Evolutionary conservation across 306 rosid species (phyloP), one percentile per base, ranked within the genome.

Genomic region (Vigna trinervia): DNA sequence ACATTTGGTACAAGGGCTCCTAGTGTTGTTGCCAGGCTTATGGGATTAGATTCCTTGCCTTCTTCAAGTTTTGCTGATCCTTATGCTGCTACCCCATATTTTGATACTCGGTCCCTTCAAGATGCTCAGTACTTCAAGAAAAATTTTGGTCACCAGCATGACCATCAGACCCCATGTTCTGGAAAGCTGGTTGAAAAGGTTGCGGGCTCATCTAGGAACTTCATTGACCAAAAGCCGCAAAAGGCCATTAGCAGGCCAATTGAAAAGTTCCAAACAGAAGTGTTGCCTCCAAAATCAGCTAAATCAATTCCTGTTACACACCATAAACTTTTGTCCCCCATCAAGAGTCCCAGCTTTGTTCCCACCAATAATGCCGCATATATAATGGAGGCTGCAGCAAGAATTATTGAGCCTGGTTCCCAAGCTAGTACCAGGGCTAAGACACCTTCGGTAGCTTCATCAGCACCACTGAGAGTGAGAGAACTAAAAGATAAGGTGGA

Each of bases 301-400:
- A 92, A 88, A 83, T 87, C 98, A 39, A 95, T 95, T 80, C 97
- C 98, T 15, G 69, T 86, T 68, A 95, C 98, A 54, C 97, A 92
- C 86, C 97, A 95, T 71, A 95, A 88, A 78, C 97, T 90, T 80
- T 79, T 95, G 83, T 95, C 98, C 47, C 98, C 98, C 10, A 92
- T 95, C 43, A 95, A 92, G 88, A 84, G 57, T 80, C 96, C 93
- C 26, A 86, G 92, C 58, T 95, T 92, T 82, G 63, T 92, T 83
- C 85, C 96, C 9, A 87, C 87, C 58, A 90, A 86, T 60, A 90
- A 91, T 86, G 92, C 92, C 79, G 96, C 93, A 69, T 96, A 86
- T 85, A 89, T 95, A 72, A 95, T 95, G 97, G 97, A 95, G 86
- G 97, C 97, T 80, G 98, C 98, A 2, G 93, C 96, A 59, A 95